A percentile compares a stretch with the other conserved stretches of the same genome.
phyloP scores from a whole-genome alignment of 495 filamentous ascomycete genomes.

The Baudoinia panamericana region DNA sequence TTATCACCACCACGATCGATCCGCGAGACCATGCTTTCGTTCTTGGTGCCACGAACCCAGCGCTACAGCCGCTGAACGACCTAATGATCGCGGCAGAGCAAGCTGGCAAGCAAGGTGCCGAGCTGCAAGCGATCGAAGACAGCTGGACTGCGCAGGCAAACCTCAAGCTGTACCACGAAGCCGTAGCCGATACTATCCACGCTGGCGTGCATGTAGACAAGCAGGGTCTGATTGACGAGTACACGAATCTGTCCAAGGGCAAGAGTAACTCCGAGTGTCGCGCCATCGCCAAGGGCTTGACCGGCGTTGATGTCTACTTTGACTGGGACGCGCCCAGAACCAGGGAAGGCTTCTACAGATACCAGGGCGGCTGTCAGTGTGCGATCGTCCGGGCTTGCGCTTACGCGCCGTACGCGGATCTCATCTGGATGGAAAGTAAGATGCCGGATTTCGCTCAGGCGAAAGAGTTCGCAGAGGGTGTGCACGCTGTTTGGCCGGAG shows the following conservation, averaged over 20 bases:
- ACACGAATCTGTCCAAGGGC: conserved; percentile 52
- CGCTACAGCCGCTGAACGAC: conserved; percentile 71
- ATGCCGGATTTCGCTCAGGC: conserved; percentile 86
- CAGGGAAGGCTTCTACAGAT: conserved; percentile 85
- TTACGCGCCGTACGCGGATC: conserved; percentile 85
- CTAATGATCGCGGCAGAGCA: conserved; percentile 80
- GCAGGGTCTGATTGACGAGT: conserved; percentile 50
- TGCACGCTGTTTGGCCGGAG: conserved; percentile 89
- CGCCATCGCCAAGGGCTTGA: conserved; percentile 67
- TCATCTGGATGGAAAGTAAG: conserved; percentile 99
- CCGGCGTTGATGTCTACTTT: conserved; percentile 73
- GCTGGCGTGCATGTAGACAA: conserved; percentile 52
- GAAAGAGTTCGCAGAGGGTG: conserved; percentile 84
- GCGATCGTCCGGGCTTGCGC: conserved; percentile 83
- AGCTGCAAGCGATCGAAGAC: conserved; percentile 88
- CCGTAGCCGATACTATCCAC: conserved; percentile 72
- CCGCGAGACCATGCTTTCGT: conserved; percentile 90
- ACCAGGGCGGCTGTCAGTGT: conserved; percentile 81
- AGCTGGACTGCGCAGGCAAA: conserved; percentile 69
- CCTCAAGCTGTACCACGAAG: conserved; percentile 83
- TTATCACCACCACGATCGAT: conserved; percentile 94
- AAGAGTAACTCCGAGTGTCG: conserved; percentile 78
- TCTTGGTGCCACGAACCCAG: conserved; percentile 74
- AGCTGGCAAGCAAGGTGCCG: conserved; percentile 63
- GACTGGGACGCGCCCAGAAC: conserved; percentile 89